Base-by-base conservation (phyloP, 495 filamentous ascomycete species). In the Penicillium taxi region DNA sequence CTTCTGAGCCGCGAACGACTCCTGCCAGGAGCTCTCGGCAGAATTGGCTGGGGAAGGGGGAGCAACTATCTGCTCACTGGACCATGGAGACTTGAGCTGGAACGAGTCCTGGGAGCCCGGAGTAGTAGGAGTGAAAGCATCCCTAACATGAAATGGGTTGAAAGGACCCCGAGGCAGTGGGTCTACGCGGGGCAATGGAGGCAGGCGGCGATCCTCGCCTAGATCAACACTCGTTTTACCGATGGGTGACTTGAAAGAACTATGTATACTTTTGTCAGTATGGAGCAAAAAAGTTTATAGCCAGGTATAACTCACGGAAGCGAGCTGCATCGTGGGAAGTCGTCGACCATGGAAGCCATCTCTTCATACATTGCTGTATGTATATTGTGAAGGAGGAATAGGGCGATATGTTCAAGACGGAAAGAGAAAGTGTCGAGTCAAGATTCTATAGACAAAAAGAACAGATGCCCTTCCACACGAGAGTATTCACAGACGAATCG, bases 31-130 rank as follows among this genome's bases (percentile, higher is more conserved):
- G 42, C 59, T 56, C 15, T 67, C 66, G 9, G 61, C 58, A 20
- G 66, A 67, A 48, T 56, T 65, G 35, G 62, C 63, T 6, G 63
- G 66, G 0, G 66, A 69, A 2, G 66, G 62, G 37, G 66, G 63
- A 4, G 62, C 45, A 18, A 56, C 37, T 3, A 63, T 52, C 23
- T 55, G 50, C 39, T 69, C 65, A 4, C 39, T 35, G 5, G 58
- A 45, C 58, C 58, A 66, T 12, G 56, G 34, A 2, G 66, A 59
- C 34, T 60, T 67, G 50, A 56, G 52, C 22, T 58, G 58, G 39
- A 67, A 59, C 1, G 55, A 31, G 1, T 69, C 66, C 31, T 69
- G 60, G 0, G 57, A 41, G 7, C 51, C 52, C 0, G 62, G 58
- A 15, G 65, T 65, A 18, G 51, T 66, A 2, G 61, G 57, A 25